Percentiles rank a stretch among this genome's conserved stretches.
Conservation (phyloP, 495 filamentous ascomycete genomes). For the Trichocladium antarcticum region DNA sequence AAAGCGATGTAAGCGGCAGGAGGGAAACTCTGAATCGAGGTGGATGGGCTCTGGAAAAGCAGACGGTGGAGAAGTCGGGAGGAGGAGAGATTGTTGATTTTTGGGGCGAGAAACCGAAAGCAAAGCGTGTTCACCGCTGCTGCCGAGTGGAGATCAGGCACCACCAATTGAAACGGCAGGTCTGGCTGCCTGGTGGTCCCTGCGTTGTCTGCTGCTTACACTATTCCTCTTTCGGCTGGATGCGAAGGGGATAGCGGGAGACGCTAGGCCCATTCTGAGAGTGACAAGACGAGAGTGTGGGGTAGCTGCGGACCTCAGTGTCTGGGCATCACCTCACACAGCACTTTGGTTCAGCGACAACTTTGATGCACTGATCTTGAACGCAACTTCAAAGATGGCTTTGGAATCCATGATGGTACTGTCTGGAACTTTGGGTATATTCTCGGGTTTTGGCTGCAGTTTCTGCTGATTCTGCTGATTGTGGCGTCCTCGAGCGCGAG, state of each 20-base stretch:
- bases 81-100: conserved; percentile 29
- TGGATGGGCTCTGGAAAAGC: conserved; percentile 12
- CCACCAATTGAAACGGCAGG: conserved; percentile 19
- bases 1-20: conserved; percentile 22
- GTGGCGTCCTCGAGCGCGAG: too few relatives aligned
- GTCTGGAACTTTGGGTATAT: too few relatives aligned
- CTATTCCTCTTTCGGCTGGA: conserved; percentile 8
- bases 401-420: too few relatives aligned
- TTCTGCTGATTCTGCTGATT: too few relatives aligned
- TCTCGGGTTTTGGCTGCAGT: too few relatives aligned
- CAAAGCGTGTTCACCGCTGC: conserved; percentile 24
- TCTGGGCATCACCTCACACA: too few relatives aligned
- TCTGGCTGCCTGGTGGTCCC: conserved; percentile 18
- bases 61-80: conserved; percentile 20
- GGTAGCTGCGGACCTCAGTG: neutral
- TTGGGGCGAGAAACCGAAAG: conserved; percentile 27
- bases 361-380: too few relatives aligned
- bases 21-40: conserved; percentile 9
- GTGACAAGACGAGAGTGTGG: conserved; percentile 4
- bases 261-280: conserved; percentile 14
- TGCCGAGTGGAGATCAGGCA: conserved; percentile 27
- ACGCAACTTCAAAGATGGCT: too few relatives aligned
- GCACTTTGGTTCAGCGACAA: too few relatives aligned
- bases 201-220: conserved; percentile 26
- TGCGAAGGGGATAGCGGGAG: conserved; percentile 10